Evolutionary conservation across 257 asterid genomes (phyloP), one percentile per base, ranked within the genome.

Genomic region (Paraleonurus japonicus): DNA sequence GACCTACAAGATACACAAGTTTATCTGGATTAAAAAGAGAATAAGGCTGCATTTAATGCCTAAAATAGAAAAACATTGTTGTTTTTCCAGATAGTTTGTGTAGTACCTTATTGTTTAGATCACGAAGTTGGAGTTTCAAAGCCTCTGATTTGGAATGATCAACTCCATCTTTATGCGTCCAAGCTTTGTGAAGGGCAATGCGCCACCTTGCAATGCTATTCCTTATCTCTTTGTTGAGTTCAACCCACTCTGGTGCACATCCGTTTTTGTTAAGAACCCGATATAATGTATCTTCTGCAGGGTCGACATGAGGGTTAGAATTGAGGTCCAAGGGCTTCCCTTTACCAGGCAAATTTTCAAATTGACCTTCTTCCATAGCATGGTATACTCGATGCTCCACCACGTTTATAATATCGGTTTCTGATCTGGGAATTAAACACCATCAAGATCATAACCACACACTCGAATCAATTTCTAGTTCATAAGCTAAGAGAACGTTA

Each of bases 171-270:
- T 70, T 81, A 35, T 37, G 57, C 50, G 48, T n/a, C 87, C 88
- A 87, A 35, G 96, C 92, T 78, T 82, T 90, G 79, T 76, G 69
- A 26, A 92, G 90, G 30, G 89, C 71, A 58, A 19, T 19, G 72
- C 96, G 85, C 97, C 97, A 92, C 69, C 72, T 77, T 0, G 76
- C 53, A 75, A 88, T 79, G 35, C 76, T 80, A 72, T 33, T 76
- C 60, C 96, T 79, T 71, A 90, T 87, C 77, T 88, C 95, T 74
- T 90, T 92, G 85, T 92, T 90, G n/a, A 88, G 86, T 73, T 92
- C 98, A 26, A 92, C 89, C 97, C 98, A 92, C 81, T 90, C 95
- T 0, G 96, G 98, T 5, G 98, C 96, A 78, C 90, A 92, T 22
- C 93, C 93, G 43, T 92, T 92, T 65, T 82, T 87, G 60, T 89